These are phyloP conservation scores for Besnoitia besnoiti DNA, from an alignment of 169 alveolate genomes.

Conservation along the genomic window DNA sequence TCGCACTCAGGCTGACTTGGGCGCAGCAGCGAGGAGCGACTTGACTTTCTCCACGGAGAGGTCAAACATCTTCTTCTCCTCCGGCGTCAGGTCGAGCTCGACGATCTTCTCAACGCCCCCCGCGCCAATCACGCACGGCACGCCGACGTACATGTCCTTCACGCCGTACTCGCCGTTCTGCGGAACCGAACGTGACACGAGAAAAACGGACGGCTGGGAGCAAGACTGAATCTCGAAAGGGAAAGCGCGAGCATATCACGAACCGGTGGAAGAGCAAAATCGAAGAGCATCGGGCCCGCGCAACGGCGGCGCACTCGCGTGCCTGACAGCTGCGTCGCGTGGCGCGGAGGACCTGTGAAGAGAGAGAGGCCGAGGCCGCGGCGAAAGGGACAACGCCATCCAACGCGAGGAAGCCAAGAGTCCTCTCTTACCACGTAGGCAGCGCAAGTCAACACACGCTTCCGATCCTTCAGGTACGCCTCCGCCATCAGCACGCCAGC, in stretches of 20 bases:
- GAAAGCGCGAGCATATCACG: not conserved
- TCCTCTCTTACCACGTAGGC: constrained; percentile 75
- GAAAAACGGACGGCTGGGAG: not conserved
- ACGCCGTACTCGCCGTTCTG: constrained; percentile 80
- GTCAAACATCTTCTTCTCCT: constrained; percentile 51
- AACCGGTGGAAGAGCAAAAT: not conserved
- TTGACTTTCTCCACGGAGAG: constrained; percentile 62
- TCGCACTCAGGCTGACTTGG: constrained; percentile 31
- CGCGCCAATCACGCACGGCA: constrained; percentile 80
- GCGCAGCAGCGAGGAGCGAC: constrained; percentile 44
- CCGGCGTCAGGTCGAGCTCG: constrained; percentile 72
- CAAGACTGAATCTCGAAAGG: too few relatives aligned
- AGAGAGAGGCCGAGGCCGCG: too few relatives aligned
- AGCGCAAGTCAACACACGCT: constrained; percentile 79
- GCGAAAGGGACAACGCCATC: too few relatives aligned
- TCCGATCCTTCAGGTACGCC: constrained; percentile 78
- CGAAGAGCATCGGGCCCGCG: not conserved
- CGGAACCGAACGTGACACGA: not conserved
- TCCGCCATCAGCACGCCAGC: constrained; percentile 80
- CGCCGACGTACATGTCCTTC: constrained; percentile 80
- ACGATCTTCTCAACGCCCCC: constrained; percentile 79
- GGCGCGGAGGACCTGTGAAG: not conserved
- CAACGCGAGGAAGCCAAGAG: too few relatives aligned
- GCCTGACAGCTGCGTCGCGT: not conserved
- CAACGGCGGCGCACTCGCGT: not conserved